Evolutionary conservation across 2,329 filamentous ascomycete genomes (phyloP).

Genomic region (Exophiala bonariae): DNA sequence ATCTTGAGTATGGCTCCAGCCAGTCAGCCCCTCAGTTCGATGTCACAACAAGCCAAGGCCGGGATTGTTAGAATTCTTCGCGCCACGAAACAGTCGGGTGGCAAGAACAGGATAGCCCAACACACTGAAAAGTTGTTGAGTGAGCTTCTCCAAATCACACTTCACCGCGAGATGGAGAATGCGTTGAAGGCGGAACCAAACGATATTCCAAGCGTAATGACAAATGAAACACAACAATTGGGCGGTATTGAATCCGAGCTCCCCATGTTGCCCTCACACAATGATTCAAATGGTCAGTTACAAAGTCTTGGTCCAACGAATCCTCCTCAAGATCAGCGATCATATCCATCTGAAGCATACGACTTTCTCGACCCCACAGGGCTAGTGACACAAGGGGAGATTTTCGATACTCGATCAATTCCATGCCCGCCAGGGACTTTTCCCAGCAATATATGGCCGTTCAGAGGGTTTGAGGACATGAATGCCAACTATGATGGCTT

Average conservation of each 20-base stretch:
- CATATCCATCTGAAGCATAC: too few relatives aligned
- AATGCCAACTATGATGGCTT: not conserved
- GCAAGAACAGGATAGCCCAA: conserved; percentile 27
- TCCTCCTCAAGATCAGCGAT: too few relatives aligned
- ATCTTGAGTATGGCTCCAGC: conserved; percentile 32
- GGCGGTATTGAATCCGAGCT: too few relatives aligned
- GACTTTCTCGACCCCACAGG: too few relatives aligned
- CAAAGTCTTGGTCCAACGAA: too few relatives aligned
- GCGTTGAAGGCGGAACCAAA: not conserved
- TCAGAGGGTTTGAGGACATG: not conserved
- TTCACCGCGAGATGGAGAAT: conserved; percentile 22
- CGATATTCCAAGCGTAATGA: too few relatives aligned
- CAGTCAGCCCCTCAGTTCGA: conserved; percentile 27
- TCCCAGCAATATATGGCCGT: not conserved
- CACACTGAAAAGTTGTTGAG: conserved; percentile 30
- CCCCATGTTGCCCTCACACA: too few relatives aligned
- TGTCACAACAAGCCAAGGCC: conserved; percentile 31
- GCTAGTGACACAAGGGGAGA: too few relatives aligned
- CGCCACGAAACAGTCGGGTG: conserved; percentile 19
- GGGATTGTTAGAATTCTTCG: conserved; percentile 32
- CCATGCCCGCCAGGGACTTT: not conserved
- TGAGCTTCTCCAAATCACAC: conserved; percentile 26
- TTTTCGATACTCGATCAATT: too few relatives aligned
- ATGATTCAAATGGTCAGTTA: too few relatives aligned
- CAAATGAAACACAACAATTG: too few relatives aligned